These are phyloP conservation scores for Phytophthora podocarpi DNA, from an alignment of 352 stramenopile genomes.

Conservation along the genomic window DNA sequence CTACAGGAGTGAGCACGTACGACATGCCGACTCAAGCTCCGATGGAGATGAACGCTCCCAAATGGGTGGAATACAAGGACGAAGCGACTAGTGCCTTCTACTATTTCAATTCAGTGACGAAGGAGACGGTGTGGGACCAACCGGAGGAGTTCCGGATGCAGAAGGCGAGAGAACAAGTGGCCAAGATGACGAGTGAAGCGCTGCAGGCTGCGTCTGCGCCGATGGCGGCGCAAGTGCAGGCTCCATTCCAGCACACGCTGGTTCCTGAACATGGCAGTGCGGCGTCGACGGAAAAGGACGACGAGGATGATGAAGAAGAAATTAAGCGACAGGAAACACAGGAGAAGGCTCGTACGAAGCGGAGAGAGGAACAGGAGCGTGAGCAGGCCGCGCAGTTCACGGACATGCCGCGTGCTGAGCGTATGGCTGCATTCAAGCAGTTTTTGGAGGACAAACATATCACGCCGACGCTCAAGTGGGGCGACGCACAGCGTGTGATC, in stretches of 20 bases:
- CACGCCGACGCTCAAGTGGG: conserved; percentile 74
- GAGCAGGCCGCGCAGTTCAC: conserved; percentile 49
- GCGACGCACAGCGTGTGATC: conserved; percentile 67
- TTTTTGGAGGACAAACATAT: conserved; percentile 78
- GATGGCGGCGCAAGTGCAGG: conserved; percentile 3
- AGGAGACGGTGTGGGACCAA: conserved; percentile 82
- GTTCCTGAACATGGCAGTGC: conserved; percentile 1
- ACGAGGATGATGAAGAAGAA: conserved; percentile 42
- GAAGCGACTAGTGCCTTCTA: conserved; percentile 69
- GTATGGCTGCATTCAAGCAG: conserved; percentile 67
- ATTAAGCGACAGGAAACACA: conserved; percentile 25
- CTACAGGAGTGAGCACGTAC: conserved; percentile 69
- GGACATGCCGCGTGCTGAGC: conserved; percentile 52
- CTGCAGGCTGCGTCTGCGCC: conserved; percentile 13
- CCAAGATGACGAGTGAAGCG: conserved; percentile 57
- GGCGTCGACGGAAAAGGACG: conserved; percentile 26
- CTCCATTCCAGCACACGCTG: conserved; percentile 3
- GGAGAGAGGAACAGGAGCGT: conserved; percentile 50
- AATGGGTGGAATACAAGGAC: conserved; percentile 85
- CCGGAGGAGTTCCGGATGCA: conserved; percentile 81
- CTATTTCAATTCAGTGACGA: conserved; percentile 82
- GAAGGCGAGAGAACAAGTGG: conserved; percentile 70
- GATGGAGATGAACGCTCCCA: conserved; percentile 4
- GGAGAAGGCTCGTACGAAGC: conserved; percentile 38
- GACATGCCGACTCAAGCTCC: conserved; percentile 34